Percentiles rank a stretch among this genome's conserved stretches.
Conservation (phyloP, 257 asterid species). For the Ballota nigra region DNA sequence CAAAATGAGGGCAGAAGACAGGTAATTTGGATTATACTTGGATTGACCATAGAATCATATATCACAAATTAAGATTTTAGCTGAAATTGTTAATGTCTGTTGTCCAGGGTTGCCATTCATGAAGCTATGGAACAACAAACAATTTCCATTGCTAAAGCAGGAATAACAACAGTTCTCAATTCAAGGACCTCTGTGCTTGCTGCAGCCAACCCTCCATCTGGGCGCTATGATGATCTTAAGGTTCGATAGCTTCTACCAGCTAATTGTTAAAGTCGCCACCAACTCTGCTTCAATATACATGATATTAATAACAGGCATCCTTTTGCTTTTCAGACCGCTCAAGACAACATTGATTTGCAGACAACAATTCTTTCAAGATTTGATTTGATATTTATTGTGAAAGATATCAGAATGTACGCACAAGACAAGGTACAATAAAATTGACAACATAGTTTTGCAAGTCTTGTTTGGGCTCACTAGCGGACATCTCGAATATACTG, state of each 20-base stretch:
- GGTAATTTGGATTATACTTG: conserved; percentile 37
- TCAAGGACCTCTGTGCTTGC: conserved; percentile 99
- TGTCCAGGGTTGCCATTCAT: conserved; percentile 89
- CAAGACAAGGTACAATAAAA: conserved; percentile 80
- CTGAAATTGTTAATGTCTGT: conserved; percentile 29
- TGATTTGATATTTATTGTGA: conserved; percentile 90
- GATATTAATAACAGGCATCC: conserved; percentile 20
- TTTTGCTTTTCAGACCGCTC: conserved; percentile 76
- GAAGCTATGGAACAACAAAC: conserved; percentile 99
- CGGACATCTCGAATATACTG: not conserved
- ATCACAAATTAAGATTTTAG: conserved; percentile 9
- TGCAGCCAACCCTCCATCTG: conserved; percentile 99
- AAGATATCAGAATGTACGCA: conserved; percentile 79
- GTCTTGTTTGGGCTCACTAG: not conserved
- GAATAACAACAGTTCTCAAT: conserved; percentile 97
- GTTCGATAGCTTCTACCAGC: conserved; percentile 30
- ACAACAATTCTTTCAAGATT: conserved; percentile 98
- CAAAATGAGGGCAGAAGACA: conserved; percentile 98
- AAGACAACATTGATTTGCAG: conserved; percentile 98
- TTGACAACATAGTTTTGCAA: not conserved
- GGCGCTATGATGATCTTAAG: conserved; percentile 98
- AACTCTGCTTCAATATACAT: conserved; percentile 5
- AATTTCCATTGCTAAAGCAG: conserved; percentile 99
- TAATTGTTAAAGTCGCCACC: not conserved
- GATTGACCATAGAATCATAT: conserved; percentile 9